phyloP scores from a whole-genome alignment of 169 alveolate species.

The Cryptosporidium muris region DNA sequence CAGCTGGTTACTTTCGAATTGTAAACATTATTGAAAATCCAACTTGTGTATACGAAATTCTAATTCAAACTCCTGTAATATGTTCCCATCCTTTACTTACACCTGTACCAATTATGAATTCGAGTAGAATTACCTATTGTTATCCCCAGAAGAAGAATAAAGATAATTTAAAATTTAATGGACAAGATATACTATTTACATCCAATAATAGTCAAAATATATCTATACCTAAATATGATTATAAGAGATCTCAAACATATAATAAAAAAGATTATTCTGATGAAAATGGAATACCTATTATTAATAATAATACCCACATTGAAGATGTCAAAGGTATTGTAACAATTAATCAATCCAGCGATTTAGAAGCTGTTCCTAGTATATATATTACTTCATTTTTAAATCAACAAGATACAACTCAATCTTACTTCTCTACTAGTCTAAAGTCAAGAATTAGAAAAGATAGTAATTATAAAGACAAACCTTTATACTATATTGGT shows the following conservation, averaged over 20 bases:
- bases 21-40: slow-evolving; percentile 37
- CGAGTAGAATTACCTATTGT: slow-evolving; percentile 6
- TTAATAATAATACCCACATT: neutral
- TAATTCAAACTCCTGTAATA: slow-evolving; percentile 45
- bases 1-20: slow-evolving; percentile 29
- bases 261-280: neutral
- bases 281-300: neutral
- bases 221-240: neutral
- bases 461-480: neutral
- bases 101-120: slow-evolving; percentile 29
- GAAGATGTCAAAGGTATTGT: neutral
- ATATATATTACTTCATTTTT: slow-evolving; percentile 1
- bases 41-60: slow-evolving; percentile 53
- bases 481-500: slow-evolving; percentile 25
- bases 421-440: slow-evolving; percentile 15
- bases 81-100: slow-evolving; percentile 54
- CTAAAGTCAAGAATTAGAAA: slow-evolving; percentile 16
- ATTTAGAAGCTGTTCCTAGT: slow-evolving; percentile 14
- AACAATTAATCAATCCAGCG: neutral
- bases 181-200: neutral
- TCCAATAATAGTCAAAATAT: neutral
- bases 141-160: neutral
- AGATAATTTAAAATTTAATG: neutral
- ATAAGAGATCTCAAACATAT: no score
- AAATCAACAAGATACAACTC: neutral